phyloP scores from a whole-genome alignment of 129 eudicot genomes.

The Arctium minus region DNA sequence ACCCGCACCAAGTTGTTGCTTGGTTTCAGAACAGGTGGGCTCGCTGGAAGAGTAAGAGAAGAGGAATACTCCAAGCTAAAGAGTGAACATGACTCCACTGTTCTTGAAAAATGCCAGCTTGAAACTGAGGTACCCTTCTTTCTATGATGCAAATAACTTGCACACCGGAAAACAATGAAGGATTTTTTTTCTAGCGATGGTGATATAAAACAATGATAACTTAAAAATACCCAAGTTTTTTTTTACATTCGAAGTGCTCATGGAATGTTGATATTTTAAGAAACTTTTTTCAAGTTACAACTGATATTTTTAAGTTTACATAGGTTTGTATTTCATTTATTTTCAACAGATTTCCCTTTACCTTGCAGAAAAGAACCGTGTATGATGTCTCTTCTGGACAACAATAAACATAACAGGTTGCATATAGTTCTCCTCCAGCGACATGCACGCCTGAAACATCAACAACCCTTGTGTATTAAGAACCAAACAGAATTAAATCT shows the following conservation, averaged over 20 bases:
- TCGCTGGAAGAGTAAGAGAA: conserved; percentile 88
- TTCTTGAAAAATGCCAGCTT: conserved; percentile 73
- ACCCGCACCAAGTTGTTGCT: conserved; percentile 91
- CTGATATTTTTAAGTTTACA: neutral
- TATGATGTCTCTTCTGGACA: conserved; percentile 90
- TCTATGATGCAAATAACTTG: neutral
- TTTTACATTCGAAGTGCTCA: neutral
- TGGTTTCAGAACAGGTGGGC: conserved; percentile 96
- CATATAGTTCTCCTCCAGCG: conserved; percentile 50
- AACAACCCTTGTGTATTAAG: neutral
- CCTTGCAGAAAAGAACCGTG: conserved; percentile 60
- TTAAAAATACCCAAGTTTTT: neutral
- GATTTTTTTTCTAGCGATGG: neutral
- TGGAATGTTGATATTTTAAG: neutral
- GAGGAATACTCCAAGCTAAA: conserved; percentile 76
- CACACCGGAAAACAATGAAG: neutral
- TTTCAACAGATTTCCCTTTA: neutral
- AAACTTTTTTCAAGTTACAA: neutral
- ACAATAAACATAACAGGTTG: conserved; percentile 76
- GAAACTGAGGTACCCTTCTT: conserved; percentile 58
- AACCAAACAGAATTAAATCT: neutral
- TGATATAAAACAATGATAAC: neutral
- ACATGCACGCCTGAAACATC: conserved; percentile 59
- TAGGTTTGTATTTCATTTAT: neutral
- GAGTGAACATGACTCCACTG: conserved; percentile 51